Evolutionary conservation across 1,139 yeast genomes (phyloP).

Genomic region (Saccharomyces hybrid): DNA sequence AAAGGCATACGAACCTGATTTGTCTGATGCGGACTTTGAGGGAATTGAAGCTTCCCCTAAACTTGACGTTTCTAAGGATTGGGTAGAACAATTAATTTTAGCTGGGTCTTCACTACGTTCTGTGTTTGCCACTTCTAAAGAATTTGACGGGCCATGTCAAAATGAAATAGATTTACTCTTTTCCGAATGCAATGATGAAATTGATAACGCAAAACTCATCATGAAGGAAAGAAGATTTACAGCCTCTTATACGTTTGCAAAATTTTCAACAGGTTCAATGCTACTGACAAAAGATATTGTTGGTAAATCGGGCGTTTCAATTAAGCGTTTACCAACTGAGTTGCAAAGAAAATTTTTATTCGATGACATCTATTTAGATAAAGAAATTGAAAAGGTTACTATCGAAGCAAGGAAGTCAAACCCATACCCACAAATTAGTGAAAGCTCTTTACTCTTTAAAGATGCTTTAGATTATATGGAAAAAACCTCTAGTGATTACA

Average conservation of each 20-base stretch:
- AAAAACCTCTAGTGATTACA: conserved; percentile 19
- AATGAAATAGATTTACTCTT: conserved; percentile 41
- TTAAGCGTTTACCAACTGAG: background rate
- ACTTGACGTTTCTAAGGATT: conserved; percentile 48
- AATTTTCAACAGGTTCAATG: conserved; percentile 21
- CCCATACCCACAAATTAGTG: conserved; percentile 32
- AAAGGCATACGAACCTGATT: conserved; percentile 62
- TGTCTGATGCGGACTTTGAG: conserved; percentile 40
- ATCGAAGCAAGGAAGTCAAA: conserved; percentile 20
- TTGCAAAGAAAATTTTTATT: conserved; percentile 5
- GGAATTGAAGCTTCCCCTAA: conserved; percentile 36
- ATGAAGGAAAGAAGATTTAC: conserved; percentile 25
- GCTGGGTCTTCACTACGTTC: conserved; percentile 48
- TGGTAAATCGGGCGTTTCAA: conserved; percentile 8
- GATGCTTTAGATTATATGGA: conserved; percentile 16
- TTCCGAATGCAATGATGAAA: conserved; percentile 39
- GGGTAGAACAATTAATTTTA: conserved; percentile 57
- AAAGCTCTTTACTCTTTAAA: conserved; percentile 18
- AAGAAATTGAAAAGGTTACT: conserved; percentile 12
- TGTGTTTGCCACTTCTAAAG: conserved; percentile 34
- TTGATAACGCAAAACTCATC: conserved; percentile 25
- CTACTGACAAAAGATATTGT: conserved; percentile 14
- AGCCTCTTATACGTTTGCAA: conserved; percentile 21
- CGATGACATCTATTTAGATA: conserved; percentile 12
- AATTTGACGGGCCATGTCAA: conserved; percentile 16